Evolutionary conservation across 2,329 filamentous ascomycete species (phyloP).

Genomic region (Cephalotrichum gorgonifer): DNA sequence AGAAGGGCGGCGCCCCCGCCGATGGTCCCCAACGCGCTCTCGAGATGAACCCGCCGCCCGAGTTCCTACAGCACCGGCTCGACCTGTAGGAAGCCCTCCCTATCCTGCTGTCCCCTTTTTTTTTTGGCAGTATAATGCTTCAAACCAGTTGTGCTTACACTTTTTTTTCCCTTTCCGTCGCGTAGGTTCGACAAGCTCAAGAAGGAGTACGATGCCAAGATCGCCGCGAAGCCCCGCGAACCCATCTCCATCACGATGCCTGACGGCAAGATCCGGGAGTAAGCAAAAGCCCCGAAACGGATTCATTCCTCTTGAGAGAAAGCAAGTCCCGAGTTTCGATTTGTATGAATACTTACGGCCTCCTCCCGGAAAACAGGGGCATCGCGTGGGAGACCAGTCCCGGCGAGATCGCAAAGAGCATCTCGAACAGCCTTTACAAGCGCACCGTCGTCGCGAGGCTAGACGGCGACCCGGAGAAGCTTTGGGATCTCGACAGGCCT

Average conservation of each 20-base stretch:
- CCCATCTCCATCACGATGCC: conserved; percentile 64
- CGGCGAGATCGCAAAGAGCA: conserved; percentile 63
- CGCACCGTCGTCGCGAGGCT: conserved; percentile 79
- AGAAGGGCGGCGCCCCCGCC: conserved; percentile 34
- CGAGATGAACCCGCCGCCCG: conserved; percentile 48
- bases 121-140: background rate
- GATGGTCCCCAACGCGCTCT: conserved; percentile 27
- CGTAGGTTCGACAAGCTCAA: conserved; percentile 77
- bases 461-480: conserved; percentile 56
- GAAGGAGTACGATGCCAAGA: conserved; percentile 69
- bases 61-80: conserved; percentile 75
- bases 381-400: conserved; percentile 91
- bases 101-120: background rate
- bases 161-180: background rate
- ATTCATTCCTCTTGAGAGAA: no score
- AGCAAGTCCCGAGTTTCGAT: no score
- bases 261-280: conserved; percentile 56
- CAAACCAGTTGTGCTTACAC: background rate
- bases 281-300: background rate
- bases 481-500: conserved; percentile 90
- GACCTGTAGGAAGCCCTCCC: conserved; percentile 25
- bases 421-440: conserved; percentile 77
- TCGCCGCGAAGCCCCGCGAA: conserved; percentile 59
- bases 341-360: background rate
- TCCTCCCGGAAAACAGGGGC: conserved; percentile 33